Base-by-base conservation (phyloP, 345 rosid species). In the Eutrema heterophyllum region DNA sequence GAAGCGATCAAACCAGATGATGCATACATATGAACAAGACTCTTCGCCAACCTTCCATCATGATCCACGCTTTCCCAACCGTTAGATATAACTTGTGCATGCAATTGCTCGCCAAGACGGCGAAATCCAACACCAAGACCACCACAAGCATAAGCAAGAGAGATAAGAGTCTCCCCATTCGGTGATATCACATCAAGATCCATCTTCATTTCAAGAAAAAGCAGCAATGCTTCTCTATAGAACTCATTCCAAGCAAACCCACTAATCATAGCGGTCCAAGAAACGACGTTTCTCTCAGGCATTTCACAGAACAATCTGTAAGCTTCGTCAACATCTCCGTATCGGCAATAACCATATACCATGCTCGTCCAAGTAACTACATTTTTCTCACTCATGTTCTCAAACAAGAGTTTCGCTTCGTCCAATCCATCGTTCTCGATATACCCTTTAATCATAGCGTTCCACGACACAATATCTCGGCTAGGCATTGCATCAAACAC, bases 281-380 rank as follows among this genome's bases (percentile, higher is more conserved):
- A 88, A 38, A 84, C 76, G 11, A 84, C 67, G 81, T 88, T 90
- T 66, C 88, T 88, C 73, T 36, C 78, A 0, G 90, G 90, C 71
- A 84, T 88, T 51, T 82, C 79, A 53, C 80, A 68, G 53, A 88
- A 87, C 64, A 86, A 59, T 70, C 73, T 79, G 36, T 50, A 79
- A 24, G 86, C 92, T 79, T 83, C 80, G 0, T 33, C 61, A 63
- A 84, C 63, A 68, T 85, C 70, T 45, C 92, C 79, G 10, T 48
- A 71, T 44, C 76, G 82, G 70, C 84, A 82, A 78, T 85, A 66
- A 59, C 93, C 88, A 38, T 64, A 82, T 8, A 87, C 71, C 79
- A 86, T 78, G 1, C 93, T 86, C 70, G 89, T 92, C 96, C 96
- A 89, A 0, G 90, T 82, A 70, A 92, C 88, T 26, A 86, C 88